Base-by-base conservation (phyloP, 257 asterid genomes). In the Solanum chmielewskii region DNA sequence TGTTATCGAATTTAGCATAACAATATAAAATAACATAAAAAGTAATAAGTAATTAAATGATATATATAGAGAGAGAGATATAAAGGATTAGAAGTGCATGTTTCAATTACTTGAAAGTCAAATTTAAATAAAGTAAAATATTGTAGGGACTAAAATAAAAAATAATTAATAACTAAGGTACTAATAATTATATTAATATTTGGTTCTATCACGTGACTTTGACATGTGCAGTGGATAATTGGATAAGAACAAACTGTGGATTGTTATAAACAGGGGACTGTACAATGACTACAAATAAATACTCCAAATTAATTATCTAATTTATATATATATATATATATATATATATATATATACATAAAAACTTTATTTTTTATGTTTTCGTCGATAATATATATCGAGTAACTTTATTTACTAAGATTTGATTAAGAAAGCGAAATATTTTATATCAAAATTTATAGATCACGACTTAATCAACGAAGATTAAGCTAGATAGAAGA, bases 221-320 rank as follows among this genome's bases (percentile, higher is more conserved):
- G 85, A 49, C 90, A 44, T 0, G 77, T 47, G 16, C 52, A 11
- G 39, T 29, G 64, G 25, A 77, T 20, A 80, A 45, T 2, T 75
- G 93, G 93, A 91, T 91, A 90, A 89, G 93, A 88, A 73, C 90
- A 81, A 76, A 45, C 59, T 37, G 42, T 70, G 66, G 23, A 60
- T 14, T 14, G 2, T 14, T 80, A 44, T 9, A 77, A 42, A 77
- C 84, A 44, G 25, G 25, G 16, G 7, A n/a, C 64, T 3, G 62
- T 77, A 77, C 83, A 44, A 2, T 15, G 62, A 25, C 7, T 14
- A 11, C 7, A 76, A 77, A n/a, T 44, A 25, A 45, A 3, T 78
- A 45, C 62, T 42, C 83, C 11, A 33, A 33, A 33, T 33, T 33
- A 4, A 33, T 33, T 33, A 33, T 33, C 35, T 33, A 33, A 3